phyloP scores from a whole-genome alignment of 441 rosid species.

The Bocquillonia castaneifolia region DNA sequence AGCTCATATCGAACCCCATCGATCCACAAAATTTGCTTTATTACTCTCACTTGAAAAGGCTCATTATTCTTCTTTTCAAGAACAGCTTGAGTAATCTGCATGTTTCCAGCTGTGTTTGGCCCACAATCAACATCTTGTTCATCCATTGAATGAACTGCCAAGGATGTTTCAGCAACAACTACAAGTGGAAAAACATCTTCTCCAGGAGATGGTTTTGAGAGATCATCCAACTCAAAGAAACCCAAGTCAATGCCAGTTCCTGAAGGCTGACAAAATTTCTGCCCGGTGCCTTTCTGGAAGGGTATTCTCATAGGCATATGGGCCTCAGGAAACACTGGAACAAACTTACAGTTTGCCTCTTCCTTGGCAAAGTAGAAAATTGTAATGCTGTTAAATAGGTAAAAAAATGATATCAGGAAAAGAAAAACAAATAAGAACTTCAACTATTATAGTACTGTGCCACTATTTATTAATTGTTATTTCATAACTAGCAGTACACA shows the following conservation, averaged over 20 bases:
- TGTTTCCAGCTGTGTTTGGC: constrained; percentile 40
- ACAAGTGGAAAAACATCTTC: constrained; percentile 90
- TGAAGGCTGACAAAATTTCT: constrained; percentile 66
- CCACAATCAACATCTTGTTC: constrained; percentile 30
- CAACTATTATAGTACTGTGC: background rate
- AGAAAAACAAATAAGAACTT: background rate
- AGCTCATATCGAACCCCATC: constrained; percentile 79
- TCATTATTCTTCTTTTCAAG: constrained; percentile 62
- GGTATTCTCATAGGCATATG: constrained; percentile 52
- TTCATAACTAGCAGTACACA: background rate
- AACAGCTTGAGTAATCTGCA: constrained; percentile 84
- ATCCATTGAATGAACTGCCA: constrained; percentile 27
- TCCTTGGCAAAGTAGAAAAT: constrained; percentile 84
- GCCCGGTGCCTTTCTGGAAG: constrained; percentile 71
- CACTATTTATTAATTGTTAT: background rate
- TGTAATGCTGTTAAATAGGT: constrained; percentile 49
- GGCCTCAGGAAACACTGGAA: constrained; percentile 67
- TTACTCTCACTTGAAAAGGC: constrained; percentile 55
- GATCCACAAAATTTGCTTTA: constrained; percentile 76
- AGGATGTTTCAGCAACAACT: constrained; percentile 66
- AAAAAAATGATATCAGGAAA: constrained; percentile 5
- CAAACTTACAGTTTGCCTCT: constrained; percentile 60
- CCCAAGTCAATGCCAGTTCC: constrained; percentile 85
- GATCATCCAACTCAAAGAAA: constrained; percentile 74
- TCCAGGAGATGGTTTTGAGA: constrained; percentile 63